Evolutionary conservation across 192 early-diverging fungal species (phyloP).

Genomic region (Allomyces macrogynus): DNA sequence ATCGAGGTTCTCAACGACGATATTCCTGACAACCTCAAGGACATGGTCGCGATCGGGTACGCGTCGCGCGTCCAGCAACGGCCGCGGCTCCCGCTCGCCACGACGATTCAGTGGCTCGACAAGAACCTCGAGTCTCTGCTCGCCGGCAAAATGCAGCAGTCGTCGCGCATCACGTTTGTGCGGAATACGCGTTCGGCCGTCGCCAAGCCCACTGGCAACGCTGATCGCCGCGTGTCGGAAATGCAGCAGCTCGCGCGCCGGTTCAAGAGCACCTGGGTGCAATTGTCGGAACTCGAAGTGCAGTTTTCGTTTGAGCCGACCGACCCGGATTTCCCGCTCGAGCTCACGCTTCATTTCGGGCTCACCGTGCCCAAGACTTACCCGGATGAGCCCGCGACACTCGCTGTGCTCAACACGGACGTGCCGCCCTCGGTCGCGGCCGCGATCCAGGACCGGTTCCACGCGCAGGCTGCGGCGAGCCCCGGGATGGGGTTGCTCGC

Average conservation of each 20-base stretch:
- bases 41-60: neutral
- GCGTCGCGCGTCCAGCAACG: neutral
- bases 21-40: constrained; percentile 14
- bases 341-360: neutral
- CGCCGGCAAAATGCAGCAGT: constrained; percentile 9
- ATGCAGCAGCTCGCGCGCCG: neutral
- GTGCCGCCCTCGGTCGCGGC: neutral
- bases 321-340: neutral
- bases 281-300: constrained; percentile 2
- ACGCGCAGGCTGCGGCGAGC: neutral
- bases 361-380: neutral
- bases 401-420: neutral
- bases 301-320: constrained; percentile 1
- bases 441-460: neutral
- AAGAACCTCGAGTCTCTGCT: constrained; percentile 28
- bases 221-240: neutral
- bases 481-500: constrained; percentile 12
- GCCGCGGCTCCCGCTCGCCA: constrained; percentile 10
- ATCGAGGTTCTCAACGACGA: constrained; percentile 23
- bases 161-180: constrained; percentile 14
- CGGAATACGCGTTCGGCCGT: constrained; percentile 6
- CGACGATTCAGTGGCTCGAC: constrained; percentile 33
- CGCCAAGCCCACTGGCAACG: neutral
- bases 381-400: neutral
- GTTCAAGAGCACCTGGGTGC: constrained; percentile 6